Conservation (phyloP, 2,329 filamentous ascomycete species). For the Phaeosphaeriaceae sp. region DNA sequence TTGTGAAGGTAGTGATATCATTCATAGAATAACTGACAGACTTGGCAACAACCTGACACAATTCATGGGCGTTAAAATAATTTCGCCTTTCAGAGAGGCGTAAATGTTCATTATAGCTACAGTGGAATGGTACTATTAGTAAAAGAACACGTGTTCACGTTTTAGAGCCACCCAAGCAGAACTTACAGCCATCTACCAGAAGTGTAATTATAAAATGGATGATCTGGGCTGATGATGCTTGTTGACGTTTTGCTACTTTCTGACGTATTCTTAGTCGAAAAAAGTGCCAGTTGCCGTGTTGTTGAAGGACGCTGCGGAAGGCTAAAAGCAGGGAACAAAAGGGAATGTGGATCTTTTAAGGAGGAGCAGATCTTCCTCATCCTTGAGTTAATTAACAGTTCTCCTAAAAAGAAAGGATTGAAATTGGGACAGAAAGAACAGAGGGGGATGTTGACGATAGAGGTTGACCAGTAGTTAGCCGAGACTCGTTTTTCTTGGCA, state of each 20-base stretch:
- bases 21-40: conserved; percentile 20
- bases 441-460: no score
- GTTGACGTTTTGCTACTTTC: no score
- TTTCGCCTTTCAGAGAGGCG: conserved; percentile 31
- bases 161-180: conserved; percentile 6
- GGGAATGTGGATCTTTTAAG: no score
- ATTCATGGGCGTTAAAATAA: conserved; percentile 29
- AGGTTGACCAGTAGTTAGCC: no score
- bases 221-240: conserved; percentile 13
- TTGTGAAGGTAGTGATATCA: conserved; percentile 28
- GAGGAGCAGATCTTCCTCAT: no score
- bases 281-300: not conserved
- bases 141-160: conserved; percentile 6
- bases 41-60: conserved; percentile 26
- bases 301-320: not conserved
- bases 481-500: no score
- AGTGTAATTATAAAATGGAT: conserved; percentile 33
- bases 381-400: no score
- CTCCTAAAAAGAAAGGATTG: no score
- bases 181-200: conserved; percentile 35
- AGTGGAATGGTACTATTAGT: conserved; percentile 5
- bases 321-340: not conserved
- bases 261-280: not conserved
- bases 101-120: conserved; percentile 31
- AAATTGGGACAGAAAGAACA: no score